phyloP scores from a whole-genome alignment of 805 yeast genomes.

The Teunomyces stri region DNA sequence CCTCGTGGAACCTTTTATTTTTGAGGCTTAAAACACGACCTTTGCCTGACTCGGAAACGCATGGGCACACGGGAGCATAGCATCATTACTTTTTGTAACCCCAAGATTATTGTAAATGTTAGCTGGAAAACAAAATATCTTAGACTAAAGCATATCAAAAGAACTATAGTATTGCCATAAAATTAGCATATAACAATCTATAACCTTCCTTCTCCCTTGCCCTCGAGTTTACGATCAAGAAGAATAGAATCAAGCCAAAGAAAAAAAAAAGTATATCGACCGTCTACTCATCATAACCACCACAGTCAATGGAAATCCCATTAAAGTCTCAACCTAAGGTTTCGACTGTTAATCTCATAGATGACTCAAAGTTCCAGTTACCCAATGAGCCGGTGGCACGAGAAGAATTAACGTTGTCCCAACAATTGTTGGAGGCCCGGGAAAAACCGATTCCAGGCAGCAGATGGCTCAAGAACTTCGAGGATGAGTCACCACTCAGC shows the following conservation, averaged over 20 bases:
- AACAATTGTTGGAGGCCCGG: background rate
- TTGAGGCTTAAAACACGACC: background rate
- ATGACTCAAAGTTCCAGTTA: constrained; percentile 13
- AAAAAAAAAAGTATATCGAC: background rate
- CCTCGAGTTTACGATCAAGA: background rate
- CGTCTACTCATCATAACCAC: background rate
- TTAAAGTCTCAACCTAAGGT: constrained; percentile 40
- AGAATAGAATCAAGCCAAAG: background rate
- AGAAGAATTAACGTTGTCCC: background rate
- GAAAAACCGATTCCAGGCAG: background rate
- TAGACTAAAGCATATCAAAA: background rate
- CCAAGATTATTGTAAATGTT: background rate
- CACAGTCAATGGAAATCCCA: constrained; percentile 34
- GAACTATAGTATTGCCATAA: background rate
- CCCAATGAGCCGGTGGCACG: constrained; percentile 1
- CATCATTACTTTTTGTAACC: constrained; percentile 4
- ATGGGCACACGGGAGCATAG: background rate
- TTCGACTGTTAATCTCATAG: constrained; percentile 30
- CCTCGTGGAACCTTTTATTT: background rate
- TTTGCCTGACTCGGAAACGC: constrained; percentile 4
- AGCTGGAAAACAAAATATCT: background rate
- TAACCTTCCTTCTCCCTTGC: background rate
- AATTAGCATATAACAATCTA: background rate
- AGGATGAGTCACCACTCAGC: background rate
- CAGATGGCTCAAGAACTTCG: background rate